A percentile compares a stretch with the other conserved stretches of the same genome.
phyloP scores from a whole-genome alignment of 192 early-diverging fungal species.

The Phycomyces nitens region DNA sequence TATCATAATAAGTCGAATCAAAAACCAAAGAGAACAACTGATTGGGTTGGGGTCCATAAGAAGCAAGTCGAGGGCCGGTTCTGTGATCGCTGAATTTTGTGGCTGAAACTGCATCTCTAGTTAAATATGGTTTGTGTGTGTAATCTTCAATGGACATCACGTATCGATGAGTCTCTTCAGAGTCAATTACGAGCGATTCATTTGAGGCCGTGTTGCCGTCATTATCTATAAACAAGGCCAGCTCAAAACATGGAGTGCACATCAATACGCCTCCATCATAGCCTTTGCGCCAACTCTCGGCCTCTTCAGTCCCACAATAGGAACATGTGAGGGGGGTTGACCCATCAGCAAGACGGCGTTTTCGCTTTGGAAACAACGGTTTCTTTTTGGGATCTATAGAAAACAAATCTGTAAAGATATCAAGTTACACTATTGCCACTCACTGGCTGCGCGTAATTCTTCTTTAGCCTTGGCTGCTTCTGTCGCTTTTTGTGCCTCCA shows the following conservation, averaged over 20 bases:
- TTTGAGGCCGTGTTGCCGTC: constrained; percentile 14
- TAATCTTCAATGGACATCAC: constrained; percentile 63
- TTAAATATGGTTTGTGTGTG: constrained; percentile 63
- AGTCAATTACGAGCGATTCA: constrained; percentile 22
- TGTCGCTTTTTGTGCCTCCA: constrained; percentile 38
- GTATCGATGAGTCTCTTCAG: constrained; percentile 32
- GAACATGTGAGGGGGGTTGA: constrained; percentile 42
- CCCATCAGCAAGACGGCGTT: constrained; percentile 29
- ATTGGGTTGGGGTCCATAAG: constrained; percentile 61
- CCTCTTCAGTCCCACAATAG: constrained; percentile 59
- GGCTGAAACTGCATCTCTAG: constrained; percentile 48
- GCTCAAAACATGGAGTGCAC: constrained; percentile 64
- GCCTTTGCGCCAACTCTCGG: constrained; percentile 63
- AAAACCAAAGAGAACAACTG: constrained; percentile 74
- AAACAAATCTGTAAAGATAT: neutral
- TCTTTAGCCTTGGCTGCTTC: constrained; percentile 36
- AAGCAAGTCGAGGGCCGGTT: constrained; percentile 50
- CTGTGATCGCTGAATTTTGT: constrained; percentile 46
- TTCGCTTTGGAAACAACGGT: constrained; percentile 11
- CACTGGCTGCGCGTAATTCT: constrained; percentile 34
- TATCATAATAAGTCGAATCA: constrained; percentile 86
- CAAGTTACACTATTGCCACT: neutral
- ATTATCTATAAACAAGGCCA: constrained; percentile 39
- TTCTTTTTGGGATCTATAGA: constrained; percentile 20
- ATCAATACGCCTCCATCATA: constrained; percentile 65